Evolutionary conservation across 1,284 basidiomycete species (phyloP).

Genomic region (Pterulicium gracile): DNA sequence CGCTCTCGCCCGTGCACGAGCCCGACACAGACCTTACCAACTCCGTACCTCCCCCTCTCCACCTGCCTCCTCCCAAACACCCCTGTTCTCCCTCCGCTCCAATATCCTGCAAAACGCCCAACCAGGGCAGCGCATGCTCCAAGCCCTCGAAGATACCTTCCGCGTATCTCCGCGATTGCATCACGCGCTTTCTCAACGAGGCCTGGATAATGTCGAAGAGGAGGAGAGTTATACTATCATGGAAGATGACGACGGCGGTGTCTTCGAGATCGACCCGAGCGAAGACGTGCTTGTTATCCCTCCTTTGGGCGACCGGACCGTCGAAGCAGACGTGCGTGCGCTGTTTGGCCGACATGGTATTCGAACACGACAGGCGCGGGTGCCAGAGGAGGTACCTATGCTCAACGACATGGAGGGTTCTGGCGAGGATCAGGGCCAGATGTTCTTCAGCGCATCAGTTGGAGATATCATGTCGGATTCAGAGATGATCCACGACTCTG

Average conservation of each 20-base stretch:
- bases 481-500: not conserved
- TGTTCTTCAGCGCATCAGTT: not conserved
- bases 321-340: slow-evolving; percentile 51
- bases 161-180: slow-evolving; percentile 23
- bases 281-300: slow-evolving; percentile 43
- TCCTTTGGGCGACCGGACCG: slow-evolving; percentile 41
- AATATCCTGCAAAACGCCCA: slow-evolving; percentile 15
- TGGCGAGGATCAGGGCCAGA: not conserved
- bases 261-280: slow-evolving; percentile 24
- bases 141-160: slow-evolving; percentile 47
- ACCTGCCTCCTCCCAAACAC: not conserved
- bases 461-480: no score
- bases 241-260: slow-evolving; percentile 11
- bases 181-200: slow-evolving; percentile 3
- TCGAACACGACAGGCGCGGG: slow-evolving; percentile 19
- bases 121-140: slow-evolving; percentile 26
- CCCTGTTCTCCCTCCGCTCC: slow-evolving; percentile 13
- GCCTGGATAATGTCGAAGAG: not conserved
- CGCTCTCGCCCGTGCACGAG: no score
- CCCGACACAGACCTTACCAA: slow-evolving; percentile 1
- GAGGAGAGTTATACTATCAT: slow-evolving; percentile 1
- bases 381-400: slow-evolving; percentile 12
- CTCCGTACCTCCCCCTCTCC: not conserved
- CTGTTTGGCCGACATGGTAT: slow-evolving; percentile 38
- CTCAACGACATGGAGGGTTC: slow-evolving; percentile 11